These are phyloP conservation scores for Dunaliella primolecta DNA, from an alignment of 139 green algal species.

Conservation along the genomic window DNA sequence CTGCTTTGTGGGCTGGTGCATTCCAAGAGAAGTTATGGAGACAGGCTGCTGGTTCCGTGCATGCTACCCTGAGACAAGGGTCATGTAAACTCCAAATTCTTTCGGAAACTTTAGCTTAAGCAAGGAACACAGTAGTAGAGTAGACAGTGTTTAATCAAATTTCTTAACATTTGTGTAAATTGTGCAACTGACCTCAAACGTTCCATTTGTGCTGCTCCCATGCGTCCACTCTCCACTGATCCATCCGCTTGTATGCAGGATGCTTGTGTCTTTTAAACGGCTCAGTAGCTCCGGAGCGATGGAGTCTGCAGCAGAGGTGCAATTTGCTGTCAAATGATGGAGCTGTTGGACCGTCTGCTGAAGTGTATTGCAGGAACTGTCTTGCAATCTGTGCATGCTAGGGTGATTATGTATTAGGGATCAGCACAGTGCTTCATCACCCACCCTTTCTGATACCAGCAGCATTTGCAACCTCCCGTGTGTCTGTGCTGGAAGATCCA, in stretches of 20 bases:
- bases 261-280: background rate
- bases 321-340: too few relatives aligned
- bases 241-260: background rate
- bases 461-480: background rate
- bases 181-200: constrained; percentile 1
- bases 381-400: too few relatives aligned
- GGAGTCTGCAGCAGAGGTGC: background rate
- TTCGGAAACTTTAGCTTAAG: background rate
- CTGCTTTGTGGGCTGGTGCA: too few relatives aligned
- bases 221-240: background rate
- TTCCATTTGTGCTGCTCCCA: background rate
- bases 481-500: too few relatives aligned
- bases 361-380: too few relatives aligned
- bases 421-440: too few relatives aligned
- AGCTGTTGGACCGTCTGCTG: too few relatives aligned
- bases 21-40: too few relatives aligned
- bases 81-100: too few relatives aligned
- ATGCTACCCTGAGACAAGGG: too few relatives aligned
- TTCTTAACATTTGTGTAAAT: background rate
- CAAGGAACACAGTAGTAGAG: background rate
- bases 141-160: background rate
- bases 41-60: too few relatives aligned
- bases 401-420: too few relatives aligned
- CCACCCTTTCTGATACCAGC: background rate
- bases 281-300: background rate